Evolutionary conservation across 345 rosid genomes (phyloP).

Genomic region (Erysimum cheiranthoides): DNA sequence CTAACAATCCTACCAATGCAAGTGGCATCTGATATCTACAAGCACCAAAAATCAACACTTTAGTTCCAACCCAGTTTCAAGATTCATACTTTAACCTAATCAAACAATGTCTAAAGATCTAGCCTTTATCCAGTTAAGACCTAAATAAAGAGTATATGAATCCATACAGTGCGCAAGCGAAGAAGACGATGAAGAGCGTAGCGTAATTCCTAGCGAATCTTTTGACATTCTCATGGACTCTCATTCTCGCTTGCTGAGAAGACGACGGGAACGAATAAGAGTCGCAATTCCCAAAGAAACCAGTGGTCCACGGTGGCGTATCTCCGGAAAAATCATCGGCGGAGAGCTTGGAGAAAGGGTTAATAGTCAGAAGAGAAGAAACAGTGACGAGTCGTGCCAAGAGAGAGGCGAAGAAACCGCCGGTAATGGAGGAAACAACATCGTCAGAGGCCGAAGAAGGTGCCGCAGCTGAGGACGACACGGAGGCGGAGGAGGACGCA

Average conservation of each 20-base stretch:
- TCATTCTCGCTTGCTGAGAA: conserved; percentile 67
- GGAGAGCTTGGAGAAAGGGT: conserved; percentile 90
- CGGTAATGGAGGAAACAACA: conserved; percentile 46
- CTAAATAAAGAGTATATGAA: conserved; percentile 3
- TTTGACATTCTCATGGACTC: conserved; percentile 90
- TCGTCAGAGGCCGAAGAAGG: conserved; percentile 41
- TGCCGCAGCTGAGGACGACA: conserved; percentile 38
- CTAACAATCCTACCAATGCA: conserved; percentile 79
- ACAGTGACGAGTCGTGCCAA: conserved; percentile 54
- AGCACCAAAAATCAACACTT: conserved; percentile 13
- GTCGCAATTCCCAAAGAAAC: conserved; percentile 67
- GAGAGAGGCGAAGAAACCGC: conserved; percentile 54
- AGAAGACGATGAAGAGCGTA: conserved; percentile 74
- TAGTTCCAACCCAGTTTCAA: background rate
- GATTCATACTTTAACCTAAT: background rate
- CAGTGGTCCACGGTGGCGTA: conserved; percentile 83
- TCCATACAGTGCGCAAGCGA: conserved; percentile 82
- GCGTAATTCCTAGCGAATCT: conserved; percentile 90
- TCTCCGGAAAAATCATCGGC: conserved; percentile 71
- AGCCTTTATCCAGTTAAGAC: background rate
- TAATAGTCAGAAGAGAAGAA: conserved; percentile 68
- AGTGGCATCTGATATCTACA: conserved; percentile 92
- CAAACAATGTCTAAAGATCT: conserved; percentile 8
- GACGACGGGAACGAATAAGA: conserved; percentile 88
- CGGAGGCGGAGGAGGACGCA: conserved; percentile 46